A percentile compares a stretch with the other conserved stretches of the same genome.
Conservation (phyloP, 192 early-diverging fungal species). For the Chytriomyces sp. region DNA sequence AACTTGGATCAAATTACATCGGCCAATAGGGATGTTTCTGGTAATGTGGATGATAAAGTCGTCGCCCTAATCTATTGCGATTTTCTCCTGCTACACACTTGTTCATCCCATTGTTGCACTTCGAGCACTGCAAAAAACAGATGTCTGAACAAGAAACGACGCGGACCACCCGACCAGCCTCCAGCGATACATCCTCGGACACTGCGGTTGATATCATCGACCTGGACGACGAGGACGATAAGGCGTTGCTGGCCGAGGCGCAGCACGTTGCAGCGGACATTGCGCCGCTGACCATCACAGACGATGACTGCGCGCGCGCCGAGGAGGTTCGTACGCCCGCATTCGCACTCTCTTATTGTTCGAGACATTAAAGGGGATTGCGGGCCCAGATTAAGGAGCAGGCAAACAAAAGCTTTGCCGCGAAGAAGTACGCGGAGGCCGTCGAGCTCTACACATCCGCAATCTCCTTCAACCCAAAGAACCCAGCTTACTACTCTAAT, state of each 20-base stretch:
- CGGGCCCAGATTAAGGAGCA: constrained; percentile 58
- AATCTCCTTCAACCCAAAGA: constrained; percentile 79
- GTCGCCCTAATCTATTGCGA: too few species aligned
- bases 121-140: too few species aligned
- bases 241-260: background rate
- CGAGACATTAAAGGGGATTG: background rate
- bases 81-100: too few species aligned
- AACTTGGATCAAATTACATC: too few species aligned
- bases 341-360: background rate
- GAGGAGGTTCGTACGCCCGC: constrained; percentile 34
- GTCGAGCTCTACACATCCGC: constrained; percentile 89
- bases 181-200: background rate
- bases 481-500: constrained; percentile 89
- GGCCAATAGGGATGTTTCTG: too few species aligned
- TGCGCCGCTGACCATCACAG: constrained; percentile 39
- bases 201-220: background rate
- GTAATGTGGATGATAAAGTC: too few species aligned
- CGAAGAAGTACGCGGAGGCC: constrained; percentile 79
- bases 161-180: background rate
- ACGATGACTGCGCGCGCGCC: constrained; percentile 37
- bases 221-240: background rate
- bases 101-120: too few species aligned
- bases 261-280: constrained; percentile 30
- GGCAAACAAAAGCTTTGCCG: constrained; percentile 72
- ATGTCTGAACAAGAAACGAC: background rate